Conservation (phyloP, 179 eudicot species). For the Silene coronaria region DNA sequence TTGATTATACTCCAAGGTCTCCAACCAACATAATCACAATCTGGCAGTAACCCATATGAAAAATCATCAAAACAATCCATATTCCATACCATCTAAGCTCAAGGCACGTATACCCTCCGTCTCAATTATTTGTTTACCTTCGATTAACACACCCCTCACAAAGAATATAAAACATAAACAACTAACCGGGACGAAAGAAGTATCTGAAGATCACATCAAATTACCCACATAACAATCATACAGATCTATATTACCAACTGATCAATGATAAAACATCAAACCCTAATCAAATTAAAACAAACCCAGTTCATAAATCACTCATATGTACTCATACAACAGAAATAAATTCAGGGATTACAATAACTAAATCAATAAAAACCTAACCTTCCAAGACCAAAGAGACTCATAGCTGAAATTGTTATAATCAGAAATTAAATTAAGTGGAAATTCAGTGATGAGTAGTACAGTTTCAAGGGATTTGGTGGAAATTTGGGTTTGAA, state of each 20-base stretch:
- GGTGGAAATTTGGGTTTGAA: background rate
- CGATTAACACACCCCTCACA: no score
- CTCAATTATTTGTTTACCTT: no score
- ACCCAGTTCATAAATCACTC: slow-evolving; percentile 20
- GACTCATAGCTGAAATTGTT: slow-evolving; percentile 48
- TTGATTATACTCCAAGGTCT: no score
- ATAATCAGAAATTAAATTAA: background rate
- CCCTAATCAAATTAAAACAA: slow-evolving; percentile 21
- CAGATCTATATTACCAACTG: slow-evolving; percentile 14
- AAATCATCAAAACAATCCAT: slow-evolving; percentile 9
- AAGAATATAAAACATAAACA: no score
- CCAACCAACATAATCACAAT: slow-evolving; percentile 3
- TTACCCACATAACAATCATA: background rate
- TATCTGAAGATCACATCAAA: slow-evolving; percentile 13
- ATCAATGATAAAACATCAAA: slow-evolving; percentile 15
- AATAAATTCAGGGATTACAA: background rate
- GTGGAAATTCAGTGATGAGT: background rate
- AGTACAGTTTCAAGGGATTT: background rate
- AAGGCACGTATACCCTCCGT: background rate
- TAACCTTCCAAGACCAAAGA: slow-evolving; percentile 73
- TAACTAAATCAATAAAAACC: background rate
- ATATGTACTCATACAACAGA: background rate
- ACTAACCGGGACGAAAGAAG: background rate
- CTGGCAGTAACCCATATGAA: slow-evolving; percentile 11
- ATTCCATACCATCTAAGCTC: slow-evolving; percentile 6